Conservation (phyloP, 495 filamentous ascomycete species). For the Xylaria longipes region DNA sequence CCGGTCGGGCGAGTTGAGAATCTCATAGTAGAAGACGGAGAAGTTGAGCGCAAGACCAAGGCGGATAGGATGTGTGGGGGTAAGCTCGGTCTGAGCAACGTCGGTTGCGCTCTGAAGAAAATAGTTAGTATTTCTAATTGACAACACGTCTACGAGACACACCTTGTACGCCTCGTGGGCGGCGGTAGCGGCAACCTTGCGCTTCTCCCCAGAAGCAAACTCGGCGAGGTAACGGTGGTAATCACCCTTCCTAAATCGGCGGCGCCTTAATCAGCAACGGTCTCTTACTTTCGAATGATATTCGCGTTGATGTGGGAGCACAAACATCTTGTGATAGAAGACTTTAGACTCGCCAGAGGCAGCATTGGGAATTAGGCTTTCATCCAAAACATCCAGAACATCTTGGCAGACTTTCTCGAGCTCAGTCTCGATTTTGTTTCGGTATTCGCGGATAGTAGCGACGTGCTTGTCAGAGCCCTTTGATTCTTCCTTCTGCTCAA, state of each 20-base stretch:
- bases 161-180: slow-evolving; percentile 99
- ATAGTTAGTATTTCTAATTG: slow-evolving; percentile 8
- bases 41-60: slow-evolving; percentile 99
- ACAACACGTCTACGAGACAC: slow-evolving; percentile 25
- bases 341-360: slow-evolving; percentile 99
- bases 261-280: slow-evolving; percentile 10
- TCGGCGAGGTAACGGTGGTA: slow-evolving; percentile 99
- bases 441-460: slow-evolving; percentile 93
- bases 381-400: slow-evolving; percentile 94
- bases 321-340: slow-evolving; percentile 99
- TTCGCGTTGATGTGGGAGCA: slow-evolving; percentile 4
- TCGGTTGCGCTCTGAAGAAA: slow-evolving; percentile 86
- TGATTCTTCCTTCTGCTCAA: slow-evolving; percentile 99
- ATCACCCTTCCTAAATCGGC: slow-evolving; percentile 88
- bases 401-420: slow-evolving; percentile 98
- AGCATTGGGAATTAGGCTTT: slow-evolving; percentile 95
- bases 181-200: slow-evolving; percentile 93
- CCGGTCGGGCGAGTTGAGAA: slow-evolving; percentile 97
- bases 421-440: slow-evolving; percentile 98
- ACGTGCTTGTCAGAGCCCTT: slow-evolving; percentile 99
- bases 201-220: slow-evolving; percentile 98
- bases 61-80: slow-evolving; percentile 97
- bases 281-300: slow-evolving; percentile 2
- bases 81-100: slow-evolving; percentile 95
- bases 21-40: slow-evolving; percentile 99